Evolutionary conservation across 192 early-diverging fungal genomes (phyloP), one percentile per base, ranked within the genome.

Genomic region (Coemansia erecta): DNA sequence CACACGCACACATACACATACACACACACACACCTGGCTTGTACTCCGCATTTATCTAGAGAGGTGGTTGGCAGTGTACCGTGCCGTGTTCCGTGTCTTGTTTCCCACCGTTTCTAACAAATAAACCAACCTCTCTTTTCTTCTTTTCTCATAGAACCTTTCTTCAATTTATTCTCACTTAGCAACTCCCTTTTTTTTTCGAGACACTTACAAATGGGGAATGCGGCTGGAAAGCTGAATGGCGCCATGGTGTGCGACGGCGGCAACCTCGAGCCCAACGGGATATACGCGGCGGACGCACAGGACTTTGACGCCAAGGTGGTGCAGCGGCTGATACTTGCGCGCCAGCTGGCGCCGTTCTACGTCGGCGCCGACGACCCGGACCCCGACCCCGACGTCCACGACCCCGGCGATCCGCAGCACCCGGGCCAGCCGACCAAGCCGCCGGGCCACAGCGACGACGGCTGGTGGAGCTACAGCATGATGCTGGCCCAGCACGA

Each of bases 281-380:
- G 87, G 9, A 80, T 91, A 7, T 91, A 91, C 66, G 54, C 80
- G 0, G 79, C 73, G 17, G 77, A 80, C 8, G 77, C 86, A 9
- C 90, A 90, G 58, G 92, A 96, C 67, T 96, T 84, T 68, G 89
- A 95, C 70, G 64, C 64, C 22, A 72, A 85, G 26, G 81, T 84
- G 24, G 86, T 97, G 13, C 83, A 85, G 46, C 73, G 84, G 9
- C 66, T 94, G 54, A 95, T 97, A 53, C 61, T 84, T 4, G 83
- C 84, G 6, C 80, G 91, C 10, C 85, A 84, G 49, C 57, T 97
- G 48, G 84, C 91, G 14, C 94, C 94, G 13, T 97, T 97, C 61
- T 97, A 97, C 75, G 82, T 82, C 50, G 94, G 94, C 41, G 70
- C 87, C 8, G 80, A 87, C 37, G 87, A 89, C 23, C 80, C 83